Evolutionary conservation across 208 protist genomes (phyloP).

Genomic region (Trypanosoma avium): DNA sequence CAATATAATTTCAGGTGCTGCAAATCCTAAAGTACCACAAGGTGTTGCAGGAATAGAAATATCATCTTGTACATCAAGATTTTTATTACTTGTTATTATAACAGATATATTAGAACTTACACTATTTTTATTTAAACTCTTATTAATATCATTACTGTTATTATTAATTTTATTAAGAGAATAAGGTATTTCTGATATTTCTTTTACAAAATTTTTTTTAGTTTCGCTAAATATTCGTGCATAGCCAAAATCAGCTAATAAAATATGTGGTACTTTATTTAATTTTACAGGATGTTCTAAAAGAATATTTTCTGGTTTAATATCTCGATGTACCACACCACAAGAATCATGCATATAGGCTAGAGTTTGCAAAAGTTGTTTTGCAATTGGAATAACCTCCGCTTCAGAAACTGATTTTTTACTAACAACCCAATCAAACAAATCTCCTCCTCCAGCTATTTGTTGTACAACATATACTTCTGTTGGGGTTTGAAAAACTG

Average conservation of each 20-base stretch:
- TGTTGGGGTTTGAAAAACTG: slow-evolving; percentile 43
- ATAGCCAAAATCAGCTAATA: slow-evolving; percentile 53
- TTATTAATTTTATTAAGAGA: background rate
- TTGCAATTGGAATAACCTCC: slow-evolving; percentile 31
- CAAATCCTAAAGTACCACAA: slow-evolving; percentile 54
- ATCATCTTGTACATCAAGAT: background rate
- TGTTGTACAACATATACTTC: slow-evolving; percentile 57
- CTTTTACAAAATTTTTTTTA: background rate
- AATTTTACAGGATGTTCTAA: background rate
- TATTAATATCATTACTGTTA: background rate
- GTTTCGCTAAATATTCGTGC: slow-evolving; percentile 6
- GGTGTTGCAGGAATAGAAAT: slow-evolving; percentile 38
- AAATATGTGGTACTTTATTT: slow-evolving; percentile 31
- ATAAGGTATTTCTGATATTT: background rate
- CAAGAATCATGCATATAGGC: no score
- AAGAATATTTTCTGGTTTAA: slow-evolving; percentile 32
- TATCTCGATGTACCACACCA: slow-evolving; percentile 39
- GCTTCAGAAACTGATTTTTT: slow-evolving; percentile 44
- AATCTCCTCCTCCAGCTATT: slow-evolving; percentile 42
- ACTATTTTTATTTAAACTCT: background rate
- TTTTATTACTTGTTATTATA: background rate
- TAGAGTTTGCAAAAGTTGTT: slow-evolving; percentile 34
- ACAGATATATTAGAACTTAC: background rate
- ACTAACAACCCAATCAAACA: slow-evolving; percentile 59
- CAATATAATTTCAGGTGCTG: slow-evolving; percentile 51